Evolutionary conservation across 129 eudicot species (phyloP).

Genomic region (Centaurea solstitialis): DNA sequence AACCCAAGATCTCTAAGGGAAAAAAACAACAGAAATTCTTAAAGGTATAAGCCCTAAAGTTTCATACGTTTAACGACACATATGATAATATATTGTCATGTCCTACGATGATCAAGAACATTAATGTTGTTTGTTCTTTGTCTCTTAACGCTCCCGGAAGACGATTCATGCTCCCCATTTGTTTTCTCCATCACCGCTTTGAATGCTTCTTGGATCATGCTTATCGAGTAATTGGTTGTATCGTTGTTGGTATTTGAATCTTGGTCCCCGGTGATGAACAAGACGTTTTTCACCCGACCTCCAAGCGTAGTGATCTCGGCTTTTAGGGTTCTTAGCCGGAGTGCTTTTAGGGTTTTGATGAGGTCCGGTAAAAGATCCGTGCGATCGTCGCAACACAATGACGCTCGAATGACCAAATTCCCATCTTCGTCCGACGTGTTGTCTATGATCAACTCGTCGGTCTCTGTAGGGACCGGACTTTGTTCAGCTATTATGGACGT

Average conservation of each 20-base stretch:
- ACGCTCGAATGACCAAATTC: conserved; percentile 64
- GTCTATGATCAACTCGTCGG: conserved; percentile 73
- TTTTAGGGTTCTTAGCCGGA: conserved; percentile 67
- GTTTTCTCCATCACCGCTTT: conserved; percentile 84
- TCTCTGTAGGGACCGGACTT: conserved; percentile 69
- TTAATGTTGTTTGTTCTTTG: conserved; percentile 63
- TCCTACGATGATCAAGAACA: conserved; percentile 40
- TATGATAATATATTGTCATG: conserved; percentile 23
- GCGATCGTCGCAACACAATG: conserved; percentile 88
- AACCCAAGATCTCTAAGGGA: conserved; percentile 9
- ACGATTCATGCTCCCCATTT: conserved; percentile 63
- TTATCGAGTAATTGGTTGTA: conserved; percentile 34
- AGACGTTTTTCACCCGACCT: conserved; percentile 79
- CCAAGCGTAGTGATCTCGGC: conserved; percentile 93
- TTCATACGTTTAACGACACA: conserved; percentile 3
- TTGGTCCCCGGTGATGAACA: conserved; percentile 71
- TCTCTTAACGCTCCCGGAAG: conserved; percentile 75
- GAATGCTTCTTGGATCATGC: conserved; percentile 85
- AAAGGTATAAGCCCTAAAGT: conserved; percentile 14
- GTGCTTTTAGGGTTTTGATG: conserved; percentile 74
- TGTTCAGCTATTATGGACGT: conserved; percentile 76
- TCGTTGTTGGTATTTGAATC: conserved; percentile 28
- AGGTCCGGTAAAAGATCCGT: conserved; percentile 79
- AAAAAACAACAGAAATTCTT: conserved; percentile 20
- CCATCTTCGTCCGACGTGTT: conserved; percentile 63